Base-by-base conservation (phyloP, 2,329 filamentous ascomycete species). In the Exophiala phaeomuriformis region DNA sequence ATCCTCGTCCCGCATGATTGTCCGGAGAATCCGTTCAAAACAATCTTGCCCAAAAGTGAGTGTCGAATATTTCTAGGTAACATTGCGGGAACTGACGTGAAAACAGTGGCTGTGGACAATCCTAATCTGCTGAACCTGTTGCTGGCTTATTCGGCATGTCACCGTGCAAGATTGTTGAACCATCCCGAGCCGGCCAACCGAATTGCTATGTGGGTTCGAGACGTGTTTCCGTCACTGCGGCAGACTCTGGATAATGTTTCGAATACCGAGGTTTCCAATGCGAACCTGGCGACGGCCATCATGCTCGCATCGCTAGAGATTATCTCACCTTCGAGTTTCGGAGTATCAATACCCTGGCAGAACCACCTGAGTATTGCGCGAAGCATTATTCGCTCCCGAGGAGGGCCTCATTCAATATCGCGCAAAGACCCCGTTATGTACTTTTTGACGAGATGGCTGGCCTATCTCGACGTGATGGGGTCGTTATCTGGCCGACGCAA, bases 281-380 rank as follows among this genome's bases (percentile, higher is more conserved):
- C 81, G 10, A 87, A 85, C 51, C 75, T 94, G 2, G 87, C 88
- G 0, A 88, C 87, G 0, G 85, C 88, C 5, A 90, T 94, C 58
- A 90, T 93, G 85, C 78, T 94, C 43, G 81, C 87, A 0, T 90
- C 87, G 1, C 74, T 93, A 19, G 87, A 93, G 64, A 91, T 93
- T 52, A 84, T 93, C 47, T 89, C 85, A 0, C 88, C 88, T 0
- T 85, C 84, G 52, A 85, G 86, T 0, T 91, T 93, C 64, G 87
- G 86, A 50, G 83, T 88, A n/a, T 77, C 81, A 0, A 86, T 91
- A 49, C 79, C 86, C 1, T 94, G 88, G 88, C 86, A 90, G 65
- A 80, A 79, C 48, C 88, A 94, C 67, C 77, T 94, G 1, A 81
- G 81, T 52, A 80, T 89, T 49, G 88, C 88, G 1, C 81, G 88